Conservation (phyloP, 2,329 filamentous ascomycete species). For the Ceratocystiopsis sp. region DNA sequence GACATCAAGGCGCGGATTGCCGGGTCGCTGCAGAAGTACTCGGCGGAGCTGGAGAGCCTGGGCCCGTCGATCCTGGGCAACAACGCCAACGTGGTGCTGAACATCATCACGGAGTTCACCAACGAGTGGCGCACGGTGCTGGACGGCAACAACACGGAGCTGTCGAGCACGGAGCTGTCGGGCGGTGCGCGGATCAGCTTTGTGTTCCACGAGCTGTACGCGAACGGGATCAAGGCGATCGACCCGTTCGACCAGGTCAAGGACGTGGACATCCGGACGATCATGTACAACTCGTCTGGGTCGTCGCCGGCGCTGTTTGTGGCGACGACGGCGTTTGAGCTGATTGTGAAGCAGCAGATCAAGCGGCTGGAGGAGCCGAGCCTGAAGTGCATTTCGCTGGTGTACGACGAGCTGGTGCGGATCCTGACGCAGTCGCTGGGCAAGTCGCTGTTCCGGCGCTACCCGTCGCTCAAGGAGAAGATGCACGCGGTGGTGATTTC, state of each 20-base stretch:
- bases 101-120: slow-evolving; percentile 97
- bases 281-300: slow-evolving; percentile 97
- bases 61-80: slow-evolving; percentile 94
- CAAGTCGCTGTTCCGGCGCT: slow-evolving; percentile 82
- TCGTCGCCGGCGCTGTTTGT: slow-evolving; percentile 94
- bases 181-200: slow-evolving; percentile 97
- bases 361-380: slow-evolving; percentile 91
- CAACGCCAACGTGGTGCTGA: slow-evolving; percentile 88
- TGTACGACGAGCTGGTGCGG: slow-evolving; percentile 93
- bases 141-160: slow-evolving; percentile 90
- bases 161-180: slow-evolving; percentile 86
- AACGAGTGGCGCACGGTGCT: slow-evolving; percentile 94
- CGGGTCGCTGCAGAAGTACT: slow-evolving; percentile 87
- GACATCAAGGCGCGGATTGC: slow-evolving; percentile 96
- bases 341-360: slow-evolving; percentile 98
- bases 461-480: slow-evolving; percentile 92
- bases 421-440: slow-evolving; percentile 79
- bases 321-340: slow-evolving; percentile 92
- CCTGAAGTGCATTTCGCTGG: slow-evolving; percentile 89
- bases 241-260: slow-evolving; percentile 97
- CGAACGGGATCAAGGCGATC: slow-evolving; percentile 92
- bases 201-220: slow-evolving; percentile 96
- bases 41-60: slow-evolving; percentile 59
- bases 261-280: slow-evolving; percentile 91
- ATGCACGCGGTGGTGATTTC: slow-evolving; percentile 80